These are phyloP conservation scores for Dactylis glomerata DNA, from an alignment of 176 grass and related monocot species.

Conservation along the genomic window DNA sequence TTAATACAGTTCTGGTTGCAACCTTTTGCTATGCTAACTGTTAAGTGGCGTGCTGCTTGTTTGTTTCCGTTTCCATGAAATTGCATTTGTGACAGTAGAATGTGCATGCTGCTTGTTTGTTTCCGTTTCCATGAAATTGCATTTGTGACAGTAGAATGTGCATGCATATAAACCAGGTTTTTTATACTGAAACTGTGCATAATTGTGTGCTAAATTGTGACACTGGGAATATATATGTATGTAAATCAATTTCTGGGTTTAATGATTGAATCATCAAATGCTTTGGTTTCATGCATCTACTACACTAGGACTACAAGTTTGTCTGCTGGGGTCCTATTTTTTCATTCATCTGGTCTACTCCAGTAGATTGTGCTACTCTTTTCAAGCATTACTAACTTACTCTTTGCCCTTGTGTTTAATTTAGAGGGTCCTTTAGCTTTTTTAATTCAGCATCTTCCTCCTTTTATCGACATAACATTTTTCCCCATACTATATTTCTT, in stretches of 20 bases:
- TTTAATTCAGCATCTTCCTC: not conserved
- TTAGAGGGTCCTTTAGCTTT: not conserved
- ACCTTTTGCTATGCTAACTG: not conserved
- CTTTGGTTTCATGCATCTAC: too few species aligned
- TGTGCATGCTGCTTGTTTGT: too few species aligned
- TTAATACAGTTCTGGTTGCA: not conserved
- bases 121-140: too few species aligned
- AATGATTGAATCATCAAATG: not conserved
- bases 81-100: too few species aligned
- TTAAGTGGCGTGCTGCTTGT: not conserved
- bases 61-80: not conserved
- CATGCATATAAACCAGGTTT: not conserved
- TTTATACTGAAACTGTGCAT: not conserved
- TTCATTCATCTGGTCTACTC: not conserved
- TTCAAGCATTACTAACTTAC: not conserved
- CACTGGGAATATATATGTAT: not conserved
- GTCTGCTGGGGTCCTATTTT: not conserved
- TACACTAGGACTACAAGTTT: too few species aligned
- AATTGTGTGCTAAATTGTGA: not conserved
- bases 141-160: not conserved
- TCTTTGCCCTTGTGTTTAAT: not conserved
- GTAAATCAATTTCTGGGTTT: not conserved
- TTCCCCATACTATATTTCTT: too few species aligned
- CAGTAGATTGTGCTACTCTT: not conserved
- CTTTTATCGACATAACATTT: too few species aligned